Conservation (phyloP, 495 filamentous ascomycete genomes). For the Lophiostoma macrostomum region DNA sequence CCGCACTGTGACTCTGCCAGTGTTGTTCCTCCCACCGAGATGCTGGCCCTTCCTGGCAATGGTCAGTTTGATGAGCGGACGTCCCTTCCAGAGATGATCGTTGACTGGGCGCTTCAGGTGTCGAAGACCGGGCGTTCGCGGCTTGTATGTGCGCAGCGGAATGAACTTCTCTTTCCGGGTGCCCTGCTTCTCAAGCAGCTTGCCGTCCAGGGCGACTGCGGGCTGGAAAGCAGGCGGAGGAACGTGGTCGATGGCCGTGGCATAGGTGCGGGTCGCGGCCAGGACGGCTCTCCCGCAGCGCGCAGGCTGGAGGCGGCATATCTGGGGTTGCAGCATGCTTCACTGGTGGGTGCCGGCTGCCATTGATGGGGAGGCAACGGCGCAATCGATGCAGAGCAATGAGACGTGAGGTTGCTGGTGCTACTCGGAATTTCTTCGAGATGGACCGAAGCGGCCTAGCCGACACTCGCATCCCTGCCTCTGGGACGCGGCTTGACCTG, state of each 20-base stretch:
- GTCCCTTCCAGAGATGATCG: conserved; percentile 93
- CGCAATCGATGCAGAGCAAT: neutral
- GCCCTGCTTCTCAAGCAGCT: conserved; percentile 2
- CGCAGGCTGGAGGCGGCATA: conserved; percentile 52
- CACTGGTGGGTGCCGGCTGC: conserved; percentile 13
- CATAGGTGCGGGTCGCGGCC: conserved; percentile 55
- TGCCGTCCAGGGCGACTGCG: conserved; percentile 11
- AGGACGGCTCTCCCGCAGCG: conserved; percentile 40
- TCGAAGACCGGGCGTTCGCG: conserved; percentile 87
- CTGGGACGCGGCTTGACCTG: too few species aligned
- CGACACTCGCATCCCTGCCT: conserved; percentile 2
- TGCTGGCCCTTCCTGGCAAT: conserved; percentile 85
- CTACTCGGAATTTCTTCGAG: conserved; percentile 8
- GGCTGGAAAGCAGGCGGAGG: conserved; percentile 24
- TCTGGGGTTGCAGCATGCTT: conserved; percentile 64
- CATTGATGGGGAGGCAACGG: conserved; percentile 27
- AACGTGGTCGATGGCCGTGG: conserved; percentile 41
- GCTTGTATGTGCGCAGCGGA: conserved; percentile 80
- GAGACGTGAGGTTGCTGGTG: neutral
- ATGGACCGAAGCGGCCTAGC: conserved; percentile 3
- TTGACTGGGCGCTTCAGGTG: conserved; percentile 90
- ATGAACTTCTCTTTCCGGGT: conserved; percentile 42
- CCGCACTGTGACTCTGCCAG: conserved; percentile 76
- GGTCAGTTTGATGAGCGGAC: conserved; percentile 77
- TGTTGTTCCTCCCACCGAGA: conserved; percentile 89